A percentile compares a stretch with the other conserved stretches of the same genome.
These are phyloP conservation scores for Aspergillus jensenii DNA, from an alignment of 2,329 filamentous ascomycete genomes.

Conservation along the genomic window DNA sequence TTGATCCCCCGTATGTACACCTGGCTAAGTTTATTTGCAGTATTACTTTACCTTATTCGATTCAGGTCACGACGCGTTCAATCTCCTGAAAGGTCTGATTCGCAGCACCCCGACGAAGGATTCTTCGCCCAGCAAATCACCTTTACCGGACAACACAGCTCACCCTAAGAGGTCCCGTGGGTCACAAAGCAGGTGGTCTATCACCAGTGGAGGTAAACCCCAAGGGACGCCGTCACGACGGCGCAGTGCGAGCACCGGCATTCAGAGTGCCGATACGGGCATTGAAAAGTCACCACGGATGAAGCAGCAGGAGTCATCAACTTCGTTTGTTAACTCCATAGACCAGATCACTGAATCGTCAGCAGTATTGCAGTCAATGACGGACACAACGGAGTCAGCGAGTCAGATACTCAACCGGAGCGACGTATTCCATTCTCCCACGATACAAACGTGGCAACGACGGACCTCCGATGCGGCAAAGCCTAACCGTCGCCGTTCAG, in stretches of 20 bases:
- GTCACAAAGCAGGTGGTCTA: conserved; percentile 22
- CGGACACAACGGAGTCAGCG: conserved; percentile 75
- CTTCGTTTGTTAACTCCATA: conserved; percentile 72
- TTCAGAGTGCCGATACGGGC: conserved; percentile 52
- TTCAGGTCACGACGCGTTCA: conserved; percentile 78
- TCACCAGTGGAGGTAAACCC: conserved; percentile 18
- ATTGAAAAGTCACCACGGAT: conserved; percentile 52
- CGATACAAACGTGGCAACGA: conserved; percentile 49
- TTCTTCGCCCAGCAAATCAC: conserved; percentile 28
- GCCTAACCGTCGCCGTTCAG: conserved; percentile 30
- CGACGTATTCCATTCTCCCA: conserved; percentile 82
- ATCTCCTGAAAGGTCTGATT: conserved; percentile 71
- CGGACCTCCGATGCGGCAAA: conserved; percentile 29
- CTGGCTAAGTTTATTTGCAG: conserved; percentile 45
- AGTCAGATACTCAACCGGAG: conserved; percentile 88
- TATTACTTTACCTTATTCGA: conserved; percentile 98
- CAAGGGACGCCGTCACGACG: conserved; percentile 24
- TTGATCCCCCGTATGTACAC: background rate
- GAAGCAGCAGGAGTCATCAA: conserved; percentile 63
- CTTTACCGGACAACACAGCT: conserved; percentile 13
- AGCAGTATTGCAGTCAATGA: conserved; percentile 65
- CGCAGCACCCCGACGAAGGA: conserved; percentile 59
- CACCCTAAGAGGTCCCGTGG: conserved; percentile 17
- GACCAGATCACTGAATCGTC: conserved; percentile 75
- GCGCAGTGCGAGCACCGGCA: conserved; percentile 64